Evolutionary conservation across 305 asterid genomes (phyloP).

Genomic region (Coffea humblotiana): DNA sequence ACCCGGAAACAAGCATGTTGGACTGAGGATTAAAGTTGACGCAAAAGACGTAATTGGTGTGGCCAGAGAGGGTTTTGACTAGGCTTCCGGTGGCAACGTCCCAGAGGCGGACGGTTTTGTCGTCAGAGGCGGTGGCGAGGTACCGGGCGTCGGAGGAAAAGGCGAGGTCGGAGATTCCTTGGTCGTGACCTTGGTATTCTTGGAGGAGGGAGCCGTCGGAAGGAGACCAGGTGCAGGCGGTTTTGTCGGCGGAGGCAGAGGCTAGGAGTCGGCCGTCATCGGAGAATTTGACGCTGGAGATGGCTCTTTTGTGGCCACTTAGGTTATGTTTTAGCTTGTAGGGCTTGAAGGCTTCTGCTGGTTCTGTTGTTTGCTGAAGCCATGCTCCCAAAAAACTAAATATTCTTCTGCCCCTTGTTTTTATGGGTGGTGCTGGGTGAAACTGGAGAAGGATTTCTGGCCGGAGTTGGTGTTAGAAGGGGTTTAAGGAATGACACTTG

Average conservation of each 20-base stretch:
- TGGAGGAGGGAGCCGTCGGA: conserved; percentile 41
- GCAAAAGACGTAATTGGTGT: conserved; percentile 86
- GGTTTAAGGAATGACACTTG: not conserved
- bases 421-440: not conserved
- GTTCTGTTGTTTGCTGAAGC: conserved; percentile 43
- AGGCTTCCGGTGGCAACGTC: conserved; percentile 72
- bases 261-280: conserved; percentile 74
- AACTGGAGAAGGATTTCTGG: not conserved
- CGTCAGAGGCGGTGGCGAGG: conserved; percentile 94
- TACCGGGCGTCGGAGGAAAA: conserved; percentile 75
- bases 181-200: conserved; percentile 74
- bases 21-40: conserved; percentile 83
- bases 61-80: conserved; percentile 77
- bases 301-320: conserved; percentile 72
- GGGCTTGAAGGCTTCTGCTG: conserved; percentile 59
- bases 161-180: conserved; percentile 75
- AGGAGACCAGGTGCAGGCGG: conserved; percentile 66
- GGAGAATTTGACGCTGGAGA: conserved; percentile 84
- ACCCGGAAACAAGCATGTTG: conserved; percentile 84
- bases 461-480: not conserved
- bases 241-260: conserved; percentile 86
- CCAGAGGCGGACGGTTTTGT: conserved; percentile 79
- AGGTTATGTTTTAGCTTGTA: conserved; percentile 66
- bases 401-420: not conserved
- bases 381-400: conserved; percentile 13